A percentile compares a stretch with the other conserved stretches of the same genome.
Evolutionary conservation across 1,284 basidiomycete genomes (phyloP).

Genomic region (Ganoderma lucidum): DNA sequence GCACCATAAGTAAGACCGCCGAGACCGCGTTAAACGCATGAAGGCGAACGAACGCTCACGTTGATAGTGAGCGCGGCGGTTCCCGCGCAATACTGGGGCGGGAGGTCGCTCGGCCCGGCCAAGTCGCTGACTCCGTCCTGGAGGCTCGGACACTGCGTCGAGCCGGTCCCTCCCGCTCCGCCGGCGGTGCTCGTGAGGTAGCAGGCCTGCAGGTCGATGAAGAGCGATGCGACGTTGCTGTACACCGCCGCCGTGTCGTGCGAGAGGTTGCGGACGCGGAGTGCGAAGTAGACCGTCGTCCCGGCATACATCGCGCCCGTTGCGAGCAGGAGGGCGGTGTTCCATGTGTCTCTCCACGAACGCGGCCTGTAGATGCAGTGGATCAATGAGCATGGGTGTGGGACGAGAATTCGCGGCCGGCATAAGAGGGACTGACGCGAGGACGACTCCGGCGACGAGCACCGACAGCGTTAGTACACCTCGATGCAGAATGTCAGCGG

Average conservation of each 20-base stretch:
- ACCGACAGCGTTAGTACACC: background rate
- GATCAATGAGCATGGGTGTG: background rate
- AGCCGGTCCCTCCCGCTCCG: background rate
- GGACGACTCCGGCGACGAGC: background rate
- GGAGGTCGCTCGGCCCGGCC: background rate
- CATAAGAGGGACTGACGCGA: background rate
- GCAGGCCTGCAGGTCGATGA: background rate
- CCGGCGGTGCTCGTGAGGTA: background rate
- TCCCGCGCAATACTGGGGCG: background rate
- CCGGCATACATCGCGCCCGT: constrained; percentile 4
- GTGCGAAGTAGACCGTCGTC: constrained; percentile 1
- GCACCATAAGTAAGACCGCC: too few relatives aligned
- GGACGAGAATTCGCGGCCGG: background rate
- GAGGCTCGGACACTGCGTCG: background rate
- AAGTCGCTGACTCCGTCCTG: background rate
- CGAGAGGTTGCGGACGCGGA: constrained; percentile 1
- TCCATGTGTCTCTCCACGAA: background rate
- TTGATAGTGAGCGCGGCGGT: background rate
- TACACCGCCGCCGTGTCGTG: background rate
- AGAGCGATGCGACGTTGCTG: background rate
- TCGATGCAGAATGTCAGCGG: background rate
- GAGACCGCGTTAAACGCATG: too few relatives aligned
- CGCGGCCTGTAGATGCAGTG: background rate
- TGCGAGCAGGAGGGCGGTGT: constrained; percentile 1
- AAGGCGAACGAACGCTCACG: background rate